Conservation (phyloP, 169 alveolate species). For the Eimeria tenella region DNA sequence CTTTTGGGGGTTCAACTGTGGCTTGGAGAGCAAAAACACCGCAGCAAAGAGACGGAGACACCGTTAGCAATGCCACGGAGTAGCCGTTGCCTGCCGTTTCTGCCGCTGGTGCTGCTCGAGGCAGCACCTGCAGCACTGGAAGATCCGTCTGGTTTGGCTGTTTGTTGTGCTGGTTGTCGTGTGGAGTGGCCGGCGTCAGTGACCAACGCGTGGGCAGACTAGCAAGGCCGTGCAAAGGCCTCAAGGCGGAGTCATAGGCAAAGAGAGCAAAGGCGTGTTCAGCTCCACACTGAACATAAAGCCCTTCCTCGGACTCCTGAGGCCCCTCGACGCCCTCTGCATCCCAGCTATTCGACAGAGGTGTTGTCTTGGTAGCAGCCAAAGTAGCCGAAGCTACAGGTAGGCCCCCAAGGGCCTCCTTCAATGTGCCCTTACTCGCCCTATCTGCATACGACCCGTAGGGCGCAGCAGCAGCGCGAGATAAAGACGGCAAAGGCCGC, state of each 20-base stretch:
- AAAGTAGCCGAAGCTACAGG: constrained; percentile 7
- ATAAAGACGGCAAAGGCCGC: constrained; percentile 43
- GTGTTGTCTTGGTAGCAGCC: neutral
- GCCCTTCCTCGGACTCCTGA: neutral
- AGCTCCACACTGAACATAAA: constrained; percentile 37
- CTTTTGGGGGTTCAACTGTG: neutral
- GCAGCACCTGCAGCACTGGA: constrained; percentile 47
- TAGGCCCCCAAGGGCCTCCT: neutral
- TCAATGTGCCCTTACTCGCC: too few relatives aligned
- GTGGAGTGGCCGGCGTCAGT: neutral
- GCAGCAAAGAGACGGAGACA: constrained; percentile 23
- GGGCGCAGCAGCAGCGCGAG: constrained; percentile 7
- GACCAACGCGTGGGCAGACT: neutral
- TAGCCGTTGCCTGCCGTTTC: neutral
- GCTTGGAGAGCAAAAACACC: neutral
- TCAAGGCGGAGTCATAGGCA: neutral
- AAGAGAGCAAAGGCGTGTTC: constrained; percentile 3
- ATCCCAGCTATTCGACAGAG: neutral
- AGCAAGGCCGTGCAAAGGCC: neutral
- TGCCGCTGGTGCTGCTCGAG: neutral
- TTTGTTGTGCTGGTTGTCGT: neutral
- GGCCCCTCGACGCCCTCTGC: neutral
- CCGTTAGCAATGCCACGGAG: neutral
- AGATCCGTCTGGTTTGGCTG: neutral
- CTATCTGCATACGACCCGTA: too few relatives aligned